Conservation (phyloP, 1,139 yeast species). For the Trichomonascaceae sp. region DNA sequence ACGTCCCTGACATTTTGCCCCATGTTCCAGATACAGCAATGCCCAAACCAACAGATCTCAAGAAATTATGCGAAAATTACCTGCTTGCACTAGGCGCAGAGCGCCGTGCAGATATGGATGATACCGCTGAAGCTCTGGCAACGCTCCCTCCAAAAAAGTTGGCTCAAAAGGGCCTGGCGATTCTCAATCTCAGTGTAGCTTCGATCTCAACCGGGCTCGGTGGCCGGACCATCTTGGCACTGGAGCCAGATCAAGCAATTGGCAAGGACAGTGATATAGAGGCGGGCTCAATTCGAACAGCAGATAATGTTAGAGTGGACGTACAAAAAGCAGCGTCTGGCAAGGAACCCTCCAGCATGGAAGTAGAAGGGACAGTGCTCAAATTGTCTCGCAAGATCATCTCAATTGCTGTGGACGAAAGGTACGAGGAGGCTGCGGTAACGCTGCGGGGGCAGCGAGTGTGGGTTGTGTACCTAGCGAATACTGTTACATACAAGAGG, state of each 20-base stretch:
- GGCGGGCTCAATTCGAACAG: constrained; percentile 51
- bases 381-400: constrained; percentile 35
- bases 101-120: constrained; percentile 20
- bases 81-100: constrained; percentile 12
- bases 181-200: constrained; percentile 47
- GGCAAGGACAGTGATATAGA: constrained; percentile 29
- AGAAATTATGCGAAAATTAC: constrained; percentile 3
- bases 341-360: constrained; percentile 18
- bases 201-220: constrained; percentile 67
- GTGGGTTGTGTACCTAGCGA: constrained; percentile 29
- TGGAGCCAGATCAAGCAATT: constrained; percentile 48
- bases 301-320: constrained; percentile 44
- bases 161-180: constrained; percentile 60
- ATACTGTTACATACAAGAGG: constrained; percentile 39
- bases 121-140: constrained; percentile 18
- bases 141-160: constrained; percentile 48
- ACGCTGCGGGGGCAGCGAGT: constrained; percentile 19
- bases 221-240: constrained; percentile 59
- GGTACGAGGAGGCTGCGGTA: constrained; percentile 24
- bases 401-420: constrained; percentile 50
- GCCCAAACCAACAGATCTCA: neutral
- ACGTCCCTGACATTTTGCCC: too few species aligned
- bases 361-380: constrained; percentile 49
- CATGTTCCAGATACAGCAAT: too few species aligned
- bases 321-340: constrained; percentile 15